A percentile compares a stretch with the other conserved stretches of the same genome.
Evolutionary conservation across 306 rosid genomes (phyloP).

Genomic region (Vicia villosa): DNA sequence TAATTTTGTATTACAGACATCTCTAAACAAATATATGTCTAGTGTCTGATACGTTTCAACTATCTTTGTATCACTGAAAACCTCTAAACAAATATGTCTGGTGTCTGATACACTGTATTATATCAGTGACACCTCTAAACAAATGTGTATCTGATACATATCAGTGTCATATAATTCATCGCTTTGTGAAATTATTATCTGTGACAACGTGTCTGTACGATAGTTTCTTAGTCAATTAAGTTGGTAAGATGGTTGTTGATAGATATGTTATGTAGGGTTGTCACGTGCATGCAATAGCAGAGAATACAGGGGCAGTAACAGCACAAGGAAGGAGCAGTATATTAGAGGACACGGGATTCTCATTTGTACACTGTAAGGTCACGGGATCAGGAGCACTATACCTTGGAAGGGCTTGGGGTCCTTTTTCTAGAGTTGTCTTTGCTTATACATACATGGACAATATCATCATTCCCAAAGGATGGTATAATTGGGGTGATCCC

Average conservation of each 20-base stretch:
- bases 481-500: constrained; percentile 66
- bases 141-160: no score
- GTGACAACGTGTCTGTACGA: no score
- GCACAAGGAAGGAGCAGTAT: constrained; percentile 58
- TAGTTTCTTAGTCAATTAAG: no score
- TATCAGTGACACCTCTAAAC: no score
- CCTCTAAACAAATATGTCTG: no score
- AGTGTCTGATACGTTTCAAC: no score
- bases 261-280: constrained; percentile 37
- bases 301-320: constrained; percentile 52
- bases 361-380: constrained; percentile 67
- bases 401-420: constrained; percentile 76
- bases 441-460: constrained; percentile 64
- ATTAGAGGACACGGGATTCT: constrained; percentile 64
- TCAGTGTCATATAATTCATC: no score
- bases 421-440: constrained; percentile 59
- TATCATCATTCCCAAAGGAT: constrained; percentile 65
- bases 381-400: constrained; percentile 68
- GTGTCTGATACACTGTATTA: no score
- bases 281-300: constrained; percentile 66
- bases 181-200: no score
- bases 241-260: not conserved
- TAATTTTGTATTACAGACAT: fast-evolving
- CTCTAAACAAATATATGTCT: no score
- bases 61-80: no score